Evolutionary conservation across 352 stramenopile species (phyloP).

Genomic region (Globisporangium cederbergense): DNA sequence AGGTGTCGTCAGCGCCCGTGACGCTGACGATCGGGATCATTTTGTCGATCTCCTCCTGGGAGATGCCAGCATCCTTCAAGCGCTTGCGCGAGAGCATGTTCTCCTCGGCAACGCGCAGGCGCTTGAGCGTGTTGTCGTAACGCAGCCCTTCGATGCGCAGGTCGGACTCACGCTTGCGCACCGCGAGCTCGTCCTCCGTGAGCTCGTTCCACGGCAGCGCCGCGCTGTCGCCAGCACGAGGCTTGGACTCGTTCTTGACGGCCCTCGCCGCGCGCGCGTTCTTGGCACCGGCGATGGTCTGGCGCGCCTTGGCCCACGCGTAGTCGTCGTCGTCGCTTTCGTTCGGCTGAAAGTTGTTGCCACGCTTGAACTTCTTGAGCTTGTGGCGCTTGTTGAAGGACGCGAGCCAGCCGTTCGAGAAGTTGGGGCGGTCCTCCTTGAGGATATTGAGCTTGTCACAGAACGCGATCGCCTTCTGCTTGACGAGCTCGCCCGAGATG

Average conservation of each 20-base stretch:
- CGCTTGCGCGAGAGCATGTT: conserved; percentile 42
- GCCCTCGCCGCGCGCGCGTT: background rate
- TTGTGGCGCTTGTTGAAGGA: conserved; percentile 68
- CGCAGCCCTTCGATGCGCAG: conserved; percentile 18
- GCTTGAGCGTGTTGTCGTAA: conserved; percentile 25
- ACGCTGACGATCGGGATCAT: conserved; percentile 15
- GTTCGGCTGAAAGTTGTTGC: conserved; percentile 14
- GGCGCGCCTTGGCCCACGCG: conserved; percentile 15
- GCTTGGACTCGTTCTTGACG: conserved; percentile 3
- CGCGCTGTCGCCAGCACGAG: background rate
- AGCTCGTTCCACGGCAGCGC: conserved; percentile 15
- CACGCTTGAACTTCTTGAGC: conserved; percentile 24
- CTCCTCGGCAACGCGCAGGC: conserved; percentile 15
- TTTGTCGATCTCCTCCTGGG: conserved; percentile 20
- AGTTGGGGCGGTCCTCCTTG: conserved; percentile 21
- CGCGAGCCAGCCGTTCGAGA: conserved; percentile 84
- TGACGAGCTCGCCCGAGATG: conserved; percentile 23
- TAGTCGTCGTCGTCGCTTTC: conserved; percentile 20
- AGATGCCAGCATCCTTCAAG: conserved; percentile 33
- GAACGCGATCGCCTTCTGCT: conserved; percentile 18
- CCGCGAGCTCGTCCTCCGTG: conserved; percentile 17
- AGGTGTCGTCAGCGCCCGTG: background rate
- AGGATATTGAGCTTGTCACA: conserved; percentile 17
- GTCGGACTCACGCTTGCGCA: conserved; percentile 21
- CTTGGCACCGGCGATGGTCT: background rate